These are phyloP conservation scores for Boletus reticuloceps DNA, from an alignment of 768 basidiomycete genomes.

Conservation along the genomic window DNA sequence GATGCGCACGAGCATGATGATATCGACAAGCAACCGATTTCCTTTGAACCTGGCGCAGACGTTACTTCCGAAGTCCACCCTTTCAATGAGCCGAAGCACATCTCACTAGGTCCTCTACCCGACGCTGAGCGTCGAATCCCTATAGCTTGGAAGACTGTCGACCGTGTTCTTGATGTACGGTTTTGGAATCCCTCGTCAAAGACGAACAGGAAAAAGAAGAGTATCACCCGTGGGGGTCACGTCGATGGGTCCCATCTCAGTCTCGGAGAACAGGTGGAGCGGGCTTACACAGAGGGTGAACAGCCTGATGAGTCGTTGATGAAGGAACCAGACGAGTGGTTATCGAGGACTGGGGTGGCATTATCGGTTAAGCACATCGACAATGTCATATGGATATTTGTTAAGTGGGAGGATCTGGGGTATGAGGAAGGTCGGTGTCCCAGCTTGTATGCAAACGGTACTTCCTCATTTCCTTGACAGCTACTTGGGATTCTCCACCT, in stretches of 20 bases:
- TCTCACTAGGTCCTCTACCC: slow-evolving; percentile 41
- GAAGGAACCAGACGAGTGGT: slow-evolving; percentile 61
- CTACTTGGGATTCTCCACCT: slow-evolving; percentile 93
- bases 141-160: slow-evolving; percentile 81
- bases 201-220: slow-evolving; percentile 15
- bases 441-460: neutral
- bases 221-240: slow-evolving; percentile 25
- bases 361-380: slow-evolving; percentile 48
- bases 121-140: slow-evolving; percentile 80
- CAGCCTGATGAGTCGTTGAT: slow-evolving; percentile 54
- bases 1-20: slow-evolving; percentile 30
- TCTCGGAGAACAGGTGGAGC: slow-evolving; percentile 28
- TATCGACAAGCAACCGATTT: slow-evolving; percentile 15
- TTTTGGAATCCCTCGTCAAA: slow-evolving; percentile 50
- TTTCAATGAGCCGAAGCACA: slow-evolving; percentile 26
- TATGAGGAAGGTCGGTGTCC: slow-evolving; percentile 77
- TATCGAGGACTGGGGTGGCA: slow-evolving; percentile 39
- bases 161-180: slow-evolving; percentile 82
- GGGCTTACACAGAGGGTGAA: slow-evolving; percentile 57
- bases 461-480: slow-evolving; percentile 37
- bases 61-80: slow-evolving; percentile 33
- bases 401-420: slow-evolving; percentile 93
- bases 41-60: slow-evolving; percentile 44
- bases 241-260: slow-evolving; percentile 21
- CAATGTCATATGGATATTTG: slow-evolving; percentile 74